Evolutionary conservation across 2,329 filamentous ascomycete genomes (phyloP), one percentile per base, ranked within the genome.

Genomic region (Aaosphaeria pasadenensis): DNA sequence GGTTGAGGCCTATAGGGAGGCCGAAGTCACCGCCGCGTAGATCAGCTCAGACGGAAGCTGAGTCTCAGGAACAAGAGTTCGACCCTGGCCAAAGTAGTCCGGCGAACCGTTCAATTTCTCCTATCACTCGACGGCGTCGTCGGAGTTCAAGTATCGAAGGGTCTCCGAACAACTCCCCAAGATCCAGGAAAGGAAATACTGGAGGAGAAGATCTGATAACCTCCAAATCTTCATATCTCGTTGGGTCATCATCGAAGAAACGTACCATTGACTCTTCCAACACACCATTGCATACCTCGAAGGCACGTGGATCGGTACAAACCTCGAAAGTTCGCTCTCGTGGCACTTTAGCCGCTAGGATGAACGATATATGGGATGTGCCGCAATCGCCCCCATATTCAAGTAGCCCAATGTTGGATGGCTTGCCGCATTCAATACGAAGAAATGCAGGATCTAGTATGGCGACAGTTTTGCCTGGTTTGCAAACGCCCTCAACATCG

Each of bases 331-430:
- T 24, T 24, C 17, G 17, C 17, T 3, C 17, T 24, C 17, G 17
- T 24, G 17, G 7, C 33, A 36, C 33, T 36, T 36, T 36, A 36
- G 9, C 33, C 33, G n/a, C n/a, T n/a, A 9, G 33, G n/a, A 3
- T 24, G 33, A n/a, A 36, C 7, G 33, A 36, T n/a, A n/a, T 36
- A 9, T 36, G 33, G 33, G 33, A 36, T 9, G n/a, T 36, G n/a
- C 72, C 73, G 7, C 64, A 68, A n/a, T 75, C 74, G 7, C 74
- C 74, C 31, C 72, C 72, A 11, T 55, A 63, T 39, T 69, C 66
- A 4, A 65, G 64, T 41, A 69, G 63, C 43, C 66, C 63, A 39
- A 24, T 36, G 9, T 13, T 36, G n/a, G 33, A 36, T 13, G 33
- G n/a, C 9, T 9, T 9, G 33, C 33, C 33, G 33, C 33, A 36